Evolutionary conservation across 768 basidiomycete genomes (phyloP).

Genomic region (Russula foetens): DNA sequence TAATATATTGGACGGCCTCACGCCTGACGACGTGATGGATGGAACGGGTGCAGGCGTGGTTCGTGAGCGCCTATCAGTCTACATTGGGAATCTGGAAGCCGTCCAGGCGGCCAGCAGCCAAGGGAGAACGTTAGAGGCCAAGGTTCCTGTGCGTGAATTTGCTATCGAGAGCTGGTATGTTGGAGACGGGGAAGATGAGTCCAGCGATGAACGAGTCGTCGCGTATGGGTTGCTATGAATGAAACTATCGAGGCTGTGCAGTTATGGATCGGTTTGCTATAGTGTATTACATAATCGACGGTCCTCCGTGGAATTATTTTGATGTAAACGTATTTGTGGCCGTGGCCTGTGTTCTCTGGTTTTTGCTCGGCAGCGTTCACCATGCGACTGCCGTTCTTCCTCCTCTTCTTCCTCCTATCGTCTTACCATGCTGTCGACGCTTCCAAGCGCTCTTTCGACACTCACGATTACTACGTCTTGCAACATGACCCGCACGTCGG

Average conservation of each 20-base stretch:
- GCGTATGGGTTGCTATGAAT: background rate
- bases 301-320: too few relatives aligned
- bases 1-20: slow-evolving; percentile 1
- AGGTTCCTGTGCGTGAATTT: slow-evolving; percentile 6
- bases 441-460: slow-evolving; percentile 43
- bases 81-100: slow-evolving; percentile 15
- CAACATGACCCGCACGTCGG: slow-evolving; percentile 49
- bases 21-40: slow-evolving; percentile 2
- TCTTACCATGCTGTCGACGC: slow-evolving; percentile 28
- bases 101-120: slow-evolving; percentile 7
- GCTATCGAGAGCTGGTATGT: slow-evolving; percentile 18
- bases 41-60: background rate
- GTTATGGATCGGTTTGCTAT: background rate
- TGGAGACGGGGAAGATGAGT: background rate
- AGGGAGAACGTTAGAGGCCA: background rate
- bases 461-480: slow-evolving; percentile 78
- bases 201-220: background rate
- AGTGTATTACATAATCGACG: background rate
- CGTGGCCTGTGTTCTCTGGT: too few relatives aligned
- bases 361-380: background rate
- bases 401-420: slow-evolving; percentile 27
- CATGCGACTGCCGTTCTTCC: slow-evolving; percentile 21
- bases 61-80: slow-evolving; percentile 11
- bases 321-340: too few relatives aligned
- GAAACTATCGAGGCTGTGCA: too few relatives aligned